These are phyloP conservation scores for Sequoia sempervirens DNA, from an alignment of 75 land plant genomes.

Conservation along the genomic window DNA sequence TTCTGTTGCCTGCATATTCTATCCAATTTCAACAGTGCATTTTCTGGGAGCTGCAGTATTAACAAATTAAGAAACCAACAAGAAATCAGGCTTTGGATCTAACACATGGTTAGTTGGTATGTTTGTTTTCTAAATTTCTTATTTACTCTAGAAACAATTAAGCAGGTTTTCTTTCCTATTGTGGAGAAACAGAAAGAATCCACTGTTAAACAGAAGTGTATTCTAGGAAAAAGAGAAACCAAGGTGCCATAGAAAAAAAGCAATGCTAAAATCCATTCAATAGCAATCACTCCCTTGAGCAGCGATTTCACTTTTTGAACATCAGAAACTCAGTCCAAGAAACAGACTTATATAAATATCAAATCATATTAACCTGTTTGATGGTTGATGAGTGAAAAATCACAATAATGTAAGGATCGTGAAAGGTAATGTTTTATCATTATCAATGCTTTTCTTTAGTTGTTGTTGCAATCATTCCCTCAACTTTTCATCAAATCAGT, in stretches of 20 bases:
- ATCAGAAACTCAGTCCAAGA: not conserved
- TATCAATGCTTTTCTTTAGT: not conserved
- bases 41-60: constrained; percentile 64
- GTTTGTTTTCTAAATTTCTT: not conserved
- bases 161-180: not conserved
- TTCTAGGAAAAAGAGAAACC: not conserved
- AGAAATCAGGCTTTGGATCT: not conserved
- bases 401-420: not conserved
- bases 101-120: not conserved
- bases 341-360: not conserved
- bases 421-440: not conserved
- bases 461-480: not conserved
- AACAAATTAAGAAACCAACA: not conserved
- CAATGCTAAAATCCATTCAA: not conserved
- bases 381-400: not conserved
- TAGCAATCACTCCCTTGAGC: not conserved
- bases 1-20: constrained; percentile 76
- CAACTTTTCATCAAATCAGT: not conserved
- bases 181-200: not conserved
- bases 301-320: not conserved
- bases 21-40: constrained; percentile 64
- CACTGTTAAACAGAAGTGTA: not conserved
- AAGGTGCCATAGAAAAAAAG: not conserved
- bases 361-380: not conserved
- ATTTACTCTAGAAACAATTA: not conserved